These are phyloP conservation scores for Thraustotheca clavata DNA, from an alignment of 352 stramenopile genomes.

Conservation along the genomic window DNA sequence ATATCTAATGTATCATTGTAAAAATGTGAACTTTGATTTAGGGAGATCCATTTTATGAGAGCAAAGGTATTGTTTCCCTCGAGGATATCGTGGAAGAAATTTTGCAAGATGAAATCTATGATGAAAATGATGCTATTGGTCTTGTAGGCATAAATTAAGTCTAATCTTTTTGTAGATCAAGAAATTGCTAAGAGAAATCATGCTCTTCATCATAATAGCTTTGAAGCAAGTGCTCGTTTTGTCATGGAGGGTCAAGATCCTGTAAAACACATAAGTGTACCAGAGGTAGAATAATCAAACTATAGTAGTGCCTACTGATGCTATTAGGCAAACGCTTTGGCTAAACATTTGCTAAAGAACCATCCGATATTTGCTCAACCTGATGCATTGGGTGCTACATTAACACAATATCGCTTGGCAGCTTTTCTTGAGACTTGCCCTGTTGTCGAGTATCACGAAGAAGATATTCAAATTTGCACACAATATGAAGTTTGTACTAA, in stretches of 20 bases:
- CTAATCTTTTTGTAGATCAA: background rate
- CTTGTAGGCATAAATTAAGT: background rate
- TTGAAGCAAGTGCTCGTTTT: conserved; percentile 12
- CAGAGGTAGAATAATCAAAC: background rate
- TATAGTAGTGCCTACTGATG: background rate
- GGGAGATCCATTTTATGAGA: conserved; percentile 93
- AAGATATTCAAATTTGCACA: conserved; percentile 25
- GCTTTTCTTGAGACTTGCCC: conserved; percentile 21
- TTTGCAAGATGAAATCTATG: conserved; percentile 92
- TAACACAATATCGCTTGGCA: background rate
- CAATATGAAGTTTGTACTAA: conserved; percentile 24
- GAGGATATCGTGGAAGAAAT: conserved; percentile 99
- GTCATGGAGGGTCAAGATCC: background rate
- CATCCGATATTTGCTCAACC: conserved; percentile 10
- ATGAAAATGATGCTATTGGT: conserved; percentile 81
- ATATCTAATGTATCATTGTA: conserved; percentile 36
- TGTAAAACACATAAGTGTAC: background rate
- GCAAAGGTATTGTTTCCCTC: conserved; percentile 95
- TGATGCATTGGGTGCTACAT: background rate
- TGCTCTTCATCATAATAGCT: conserved; percentile 1
- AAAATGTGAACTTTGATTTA: conserved; percentile 20
- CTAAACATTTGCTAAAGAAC: conserved; percentile 4
- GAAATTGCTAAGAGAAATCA: background rate
- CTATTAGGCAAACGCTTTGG: background rate
- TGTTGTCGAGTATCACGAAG: conserved; percentile 27